Base-by-base conservation (phyloP, 192 early-diverging fungal species). In the Mortierella claussenii region DNA sequence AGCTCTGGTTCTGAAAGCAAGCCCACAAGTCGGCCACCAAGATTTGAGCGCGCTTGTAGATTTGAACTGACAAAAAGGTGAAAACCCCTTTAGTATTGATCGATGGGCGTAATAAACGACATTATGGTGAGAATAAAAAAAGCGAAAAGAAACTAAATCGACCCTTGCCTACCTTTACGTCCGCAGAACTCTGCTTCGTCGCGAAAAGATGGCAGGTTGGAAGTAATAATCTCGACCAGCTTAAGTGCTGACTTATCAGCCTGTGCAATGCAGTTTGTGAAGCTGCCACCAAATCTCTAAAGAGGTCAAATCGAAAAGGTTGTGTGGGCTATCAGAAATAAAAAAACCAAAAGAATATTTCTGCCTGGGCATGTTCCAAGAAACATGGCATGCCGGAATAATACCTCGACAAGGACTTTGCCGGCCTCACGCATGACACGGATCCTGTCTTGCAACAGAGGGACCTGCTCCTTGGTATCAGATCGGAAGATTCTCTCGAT, bases 1-100 rank as follows among this genome's bases (percentile, higher is more conserved):
- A 60, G 0, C 75, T 68, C 49, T 76, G 27, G 34, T 90, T 91
- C 69, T 94, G 91, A 67, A 94, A 95, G 65, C 92, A 94, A 18
- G 91, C 92, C 94, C 94, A 95, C 20, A 93, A 63, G 65, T 95
- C 94, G 34, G 92, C 94, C 2, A 93, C 88, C 34, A 95, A 81
- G 51, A 95, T 95, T 79, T 95, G 94, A 18, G 90, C 90, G 26
- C 94, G 75, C 83, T 95, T 95, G 60, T 89, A 92, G 36, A 95
- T 68, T 20, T 79, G 78, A 15, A 93, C 91, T 56, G 65, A 32
- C 26, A 27, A 50, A 28, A 6, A 8, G 17, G 47, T 26, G 11
- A 49, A 23, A 49, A 20, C n/a, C n/a, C n/a, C n/a, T n/a, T n/a
- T n/a, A n/a, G n/a, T n/a, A n/a, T n/a, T n/a, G n/a, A n/a, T n/a